Conservation (phyloP, 2,329 filamentous ascomycete species). For the Epicoccum sorghinum region DNA sequence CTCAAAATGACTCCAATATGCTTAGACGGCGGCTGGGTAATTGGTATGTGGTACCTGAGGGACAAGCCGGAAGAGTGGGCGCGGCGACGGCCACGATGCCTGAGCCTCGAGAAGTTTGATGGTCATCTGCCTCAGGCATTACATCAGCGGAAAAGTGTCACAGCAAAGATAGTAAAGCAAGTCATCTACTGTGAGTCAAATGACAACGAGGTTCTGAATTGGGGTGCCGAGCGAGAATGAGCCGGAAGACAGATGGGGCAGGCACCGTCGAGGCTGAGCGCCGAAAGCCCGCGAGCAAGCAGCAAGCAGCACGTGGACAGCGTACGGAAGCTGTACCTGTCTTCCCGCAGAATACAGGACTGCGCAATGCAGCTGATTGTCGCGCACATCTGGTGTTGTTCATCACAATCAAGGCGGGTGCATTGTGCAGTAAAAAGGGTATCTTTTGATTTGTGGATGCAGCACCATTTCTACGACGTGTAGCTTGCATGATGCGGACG, state of each 20-base stretch:
- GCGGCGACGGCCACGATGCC: conserved; percentile 19
- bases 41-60: conserved; percentile 22
- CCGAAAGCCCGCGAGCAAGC: conserved; percentile 25
- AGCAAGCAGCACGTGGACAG: conserved; percentile 6
- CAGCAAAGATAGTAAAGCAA: conserved; percentile 27
- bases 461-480: conserved; percentile 3
- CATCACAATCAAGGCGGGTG: no score
- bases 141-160: conserved; percentile 27
- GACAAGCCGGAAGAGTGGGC: conserved; percentile 32
- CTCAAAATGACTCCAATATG: conserved; percentile 26
- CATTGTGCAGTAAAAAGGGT: not conserved
- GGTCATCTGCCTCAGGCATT: conserved; percentile 40
- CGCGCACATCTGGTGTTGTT: not conserved
- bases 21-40: conserved; percentile 38
- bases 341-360: not conserved
- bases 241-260: conserved; percentile 17
- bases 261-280: conserved; percentile 20
- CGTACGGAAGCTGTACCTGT: not conserved
- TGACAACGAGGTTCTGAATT: conserved; percentile 7
- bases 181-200: conserved; percentile 28
- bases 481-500: not conserved
- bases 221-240: conserved; percentile 11
- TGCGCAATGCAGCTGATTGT: not conserved
- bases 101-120: conserved; percentile 31
- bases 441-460: conserved; percentile 11